phyloP scores from a whole-genome alignment of 2,329 filamentous ascomycete species.

The Periconia sp. region DNA sequence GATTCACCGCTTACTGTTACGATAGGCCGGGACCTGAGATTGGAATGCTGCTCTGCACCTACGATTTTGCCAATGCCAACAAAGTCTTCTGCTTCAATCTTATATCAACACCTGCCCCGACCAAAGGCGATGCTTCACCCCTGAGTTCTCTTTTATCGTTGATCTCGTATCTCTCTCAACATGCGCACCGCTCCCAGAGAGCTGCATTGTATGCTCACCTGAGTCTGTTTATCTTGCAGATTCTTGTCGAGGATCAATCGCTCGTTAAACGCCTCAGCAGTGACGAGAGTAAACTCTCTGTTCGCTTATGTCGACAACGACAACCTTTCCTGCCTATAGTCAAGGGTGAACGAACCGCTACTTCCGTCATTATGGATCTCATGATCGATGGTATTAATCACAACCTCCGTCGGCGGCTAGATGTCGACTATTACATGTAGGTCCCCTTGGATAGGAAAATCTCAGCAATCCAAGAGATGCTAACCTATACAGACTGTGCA shows the following conservation, averaged over 20 bases:
- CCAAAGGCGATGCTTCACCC: constrained; percentile 68
- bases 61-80: constrained; percentile 93
- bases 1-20: constrained; percentile 9
- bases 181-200: constrained; percentile 81
- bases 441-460: background rate
- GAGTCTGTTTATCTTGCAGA: constrained; percentile 79
- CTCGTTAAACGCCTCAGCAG: constrained; percentile 83
- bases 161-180: constrained; percentile 89
- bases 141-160: constrained; percentile 83
- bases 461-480: constrained; percentile 2
- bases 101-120: constrained; percentile 63
- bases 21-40: constrained; percentile 77
- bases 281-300: constrained; percentile 70
- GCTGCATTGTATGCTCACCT: constrained; percentile 82
- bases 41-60: constrained; percentile 78
- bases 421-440: constrained; percentile 78
- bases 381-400: constrained; percentile 92
- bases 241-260: constrained; percentile 81
- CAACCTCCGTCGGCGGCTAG: constrained; percentile 82
- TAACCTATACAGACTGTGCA: constrained; percentile 64
- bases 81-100: constrained; percentile 91
- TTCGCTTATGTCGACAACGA: constrained; percentile 86
- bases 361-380: constrained; percentile 77
- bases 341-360: constrained; percentile 70
- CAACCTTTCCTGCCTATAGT: constrained; percentile 81